Percentiles rank a stretch among this genome's conserved stretches.
Evolutionary conservation across 2,329 filamentous ascomycete genomes (phyloP).

Genomic region (Microsporum ferrugineum): DNA sequence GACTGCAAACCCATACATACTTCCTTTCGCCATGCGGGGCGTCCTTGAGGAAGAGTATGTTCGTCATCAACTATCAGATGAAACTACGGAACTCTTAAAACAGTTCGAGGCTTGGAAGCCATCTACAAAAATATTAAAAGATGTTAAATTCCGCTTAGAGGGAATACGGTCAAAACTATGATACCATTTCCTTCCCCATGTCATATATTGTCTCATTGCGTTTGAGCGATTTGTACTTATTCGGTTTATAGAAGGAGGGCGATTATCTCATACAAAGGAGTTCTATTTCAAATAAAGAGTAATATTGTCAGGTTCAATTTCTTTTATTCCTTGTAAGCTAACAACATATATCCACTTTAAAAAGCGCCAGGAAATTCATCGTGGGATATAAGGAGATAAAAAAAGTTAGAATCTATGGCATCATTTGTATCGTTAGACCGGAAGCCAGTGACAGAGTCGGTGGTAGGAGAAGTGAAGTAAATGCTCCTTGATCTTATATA

Average conservation of each 20-base stretch:
- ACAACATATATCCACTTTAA: not conserved
- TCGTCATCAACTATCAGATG: slow-evolving; percentile 62
- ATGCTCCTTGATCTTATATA: not conserved
- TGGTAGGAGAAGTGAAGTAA: not conserved
- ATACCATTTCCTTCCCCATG: slow-evolving; percentile 3
- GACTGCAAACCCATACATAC: slow-evolving; percentile 66
- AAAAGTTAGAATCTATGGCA: not conserved
- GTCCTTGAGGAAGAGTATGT: slow-evolving; percentile 86
- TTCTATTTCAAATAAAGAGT: not conserved
- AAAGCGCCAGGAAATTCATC: not conserved
- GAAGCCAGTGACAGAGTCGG: not conserved
- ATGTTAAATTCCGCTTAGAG: slow-evolving; percentile 90
- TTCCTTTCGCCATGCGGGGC: slow-evolving; percentile 93
- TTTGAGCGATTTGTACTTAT: slow-evolving; percentile 1
- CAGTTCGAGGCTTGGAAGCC: slow-evolving; percentile 95
- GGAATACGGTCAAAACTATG: slow-evolving; percentile 75
- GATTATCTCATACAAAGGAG: not conserved
- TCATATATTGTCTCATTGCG: not conserved
- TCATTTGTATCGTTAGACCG: not conserved
- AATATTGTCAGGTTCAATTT: not conserved
- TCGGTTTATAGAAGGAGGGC: not conserved
- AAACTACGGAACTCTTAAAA: slow-evolving; percentile 66
- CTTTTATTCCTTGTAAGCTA: not conserved
- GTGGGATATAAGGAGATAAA: not conserved
- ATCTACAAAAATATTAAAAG: slow-evolving; percentile 76